Conservation (phyloP, 495 filamentous ascomycete species). For the Mycothermus thermophilus region DNA sequence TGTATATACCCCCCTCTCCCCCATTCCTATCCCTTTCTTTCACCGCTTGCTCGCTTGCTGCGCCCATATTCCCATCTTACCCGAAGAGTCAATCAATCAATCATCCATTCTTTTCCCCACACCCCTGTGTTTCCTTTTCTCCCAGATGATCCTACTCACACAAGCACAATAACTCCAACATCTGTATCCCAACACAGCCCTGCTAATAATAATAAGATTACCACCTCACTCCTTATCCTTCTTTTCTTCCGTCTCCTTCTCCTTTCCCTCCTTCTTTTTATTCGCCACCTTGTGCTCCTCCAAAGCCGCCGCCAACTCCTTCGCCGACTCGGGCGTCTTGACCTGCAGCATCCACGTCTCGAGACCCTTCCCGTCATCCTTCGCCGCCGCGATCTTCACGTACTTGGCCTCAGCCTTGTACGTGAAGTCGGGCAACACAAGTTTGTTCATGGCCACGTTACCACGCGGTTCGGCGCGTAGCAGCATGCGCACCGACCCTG, state of each 20-base stretch:
- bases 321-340: conserved; percentile 35
- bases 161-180: conserved; percentile 1
- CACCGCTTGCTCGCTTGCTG: neutral
- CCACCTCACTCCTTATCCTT: neutral
- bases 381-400: conserved; percentile 42
- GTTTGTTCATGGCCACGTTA: conserved; percentile 52
- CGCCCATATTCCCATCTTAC: too few relatives aligned
- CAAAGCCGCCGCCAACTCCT: conserved; percentile 34
- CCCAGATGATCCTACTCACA: too few relatives aligned
- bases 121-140: too few relatives aligned
- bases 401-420: conserved; percentile 43
- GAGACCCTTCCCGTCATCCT: conserved; percentile 33
- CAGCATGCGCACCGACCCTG: conserved; percentile 47
- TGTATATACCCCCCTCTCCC: neutral
- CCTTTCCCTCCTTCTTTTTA: conserved; percentile 18
- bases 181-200: conserved; percentile 7
- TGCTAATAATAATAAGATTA: conserved; percentile 8
- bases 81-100: too few relatives aligned
- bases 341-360: conserved; percentile 54
- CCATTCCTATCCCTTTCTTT: neutral
- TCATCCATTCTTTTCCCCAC: too few relatives aligned
- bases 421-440: conserved; percentile 40
- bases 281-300: conserved; percentile 35
- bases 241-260: neutral
- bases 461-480: conserved; percentile 57